Conservation (phyloP, 495 filamentous ascomycete genomes). For the Cryomyces minteri region DNA sequence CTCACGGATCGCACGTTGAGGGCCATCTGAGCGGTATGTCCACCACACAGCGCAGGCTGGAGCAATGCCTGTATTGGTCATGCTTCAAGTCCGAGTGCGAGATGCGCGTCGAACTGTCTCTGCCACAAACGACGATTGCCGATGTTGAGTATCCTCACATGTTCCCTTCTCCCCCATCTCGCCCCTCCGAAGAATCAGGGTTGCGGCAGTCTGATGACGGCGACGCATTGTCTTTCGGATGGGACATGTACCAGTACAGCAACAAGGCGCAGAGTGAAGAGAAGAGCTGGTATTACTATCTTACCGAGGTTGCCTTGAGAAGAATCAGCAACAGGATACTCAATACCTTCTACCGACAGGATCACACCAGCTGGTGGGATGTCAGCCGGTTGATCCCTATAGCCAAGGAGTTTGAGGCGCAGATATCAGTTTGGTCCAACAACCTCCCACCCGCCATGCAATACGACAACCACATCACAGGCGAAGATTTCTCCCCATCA, state of each 20-base stretch:
- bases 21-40: background rate
- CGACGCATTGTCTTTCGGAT: background rate
- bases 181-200: background rate
- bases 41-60: conserved; percentile 2
- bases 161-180: conserved; percentile 14
- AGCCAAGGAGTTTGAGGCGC: conserved; percentile 5
- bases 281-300: conserved; percentile 8
- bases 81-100: conserved; percentile 20
- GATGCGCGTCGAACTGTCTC: conserved; percentile 10
- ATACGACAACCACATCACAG: background rate
- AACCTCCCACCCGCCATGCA: conserved; percentile 6
- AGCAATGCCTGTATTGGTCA: conserved; percentile 18
- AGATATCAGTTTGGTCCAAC: conserved; percentile 3
- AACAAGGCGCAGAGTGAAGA: conserved; percentile 1
- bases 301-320: conserved; percentile 6
- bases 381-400: conserved; percentile 1
- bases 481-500: background rate
- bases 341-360: conserved; percentile 6
- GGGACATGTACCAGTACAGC: background rate
- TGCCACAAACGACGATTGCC: conserved; percentile 9
- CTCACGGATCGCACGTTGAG: background rate
- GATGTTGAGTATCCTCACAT: conserved; percentile 9
- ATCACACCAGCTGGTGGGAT: background rate
- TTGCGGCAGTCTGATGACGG: background rate
- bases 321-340: conserved; percentile 7